A percentile compares a stretch with the other conserved stretches of the same genome.
Evolutionary conservation across 2,329 filamentous ascomycete genomes (phyloP).

Genomic region (Apiospora rasikravindrae): DNA sequence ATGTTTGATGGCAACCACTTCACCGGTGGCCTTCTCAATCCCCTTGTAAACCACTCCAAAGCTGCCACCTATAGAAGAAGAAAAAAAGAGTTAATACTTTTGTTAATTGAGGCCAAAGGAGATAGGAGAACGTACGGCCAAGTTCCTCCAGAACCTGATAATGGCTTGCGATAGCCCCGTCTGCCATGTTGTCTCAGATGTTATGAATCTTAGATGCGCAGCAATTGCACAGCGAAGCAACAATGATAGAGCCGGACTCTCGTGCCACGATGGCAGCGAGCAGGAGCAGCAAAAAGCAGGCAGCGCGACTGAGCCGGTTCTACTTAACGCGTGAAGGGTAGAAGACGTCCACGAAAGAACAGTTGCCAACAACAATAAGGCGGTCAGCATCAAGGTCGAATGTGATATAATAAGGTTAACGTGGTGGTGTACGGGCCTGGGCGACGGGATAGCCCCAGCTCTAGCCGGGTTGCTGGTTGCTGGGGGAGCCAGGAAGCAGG

Average conservation of each 20-base stretch:
- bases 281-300: conserved; percentile 3
- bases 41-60: conserved; percentile 98
- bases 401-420: conserved; percentile 4
- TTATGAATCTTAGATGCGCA: conserved; percentile 3
- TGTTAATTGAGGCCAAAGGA: neutral
- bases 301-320: neutral
- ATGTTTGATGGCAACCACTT: conserved; percentile 96
- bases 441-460: conserved; percentile 4
- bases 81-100: conserved; percentile 9
- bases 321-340: neutral
- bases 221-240: conserved; percentile 7
- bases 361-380: conserved; percentile 4
- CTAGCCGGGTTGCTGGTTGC: neutral
- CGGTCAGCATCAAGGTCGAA: neutral
- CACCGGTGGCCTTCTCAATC: conserved; percentile 86
- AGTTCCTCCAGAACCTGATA: conserved; percentile 97
- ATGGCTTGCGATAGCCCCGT: conserved; percentile 76
- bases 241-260: conserved; percentile 14
- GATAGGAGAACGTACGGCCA: conserved; percentile 70
- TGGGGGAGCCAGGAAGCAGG: neutral
- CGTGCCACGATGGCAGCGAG: conserved; percentile 16
- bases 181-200: conserved; percentile 51
- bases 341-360: neutral
- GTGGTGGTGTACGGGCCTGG: conserved; percentile 3
- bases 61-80: conserved; percentile 71